Evolutionary conservation across 257 asterid genomes (phyloP), one percentile per base, ranked within the genome.

Genomic region (Salvia rosmarinus): DNA sequence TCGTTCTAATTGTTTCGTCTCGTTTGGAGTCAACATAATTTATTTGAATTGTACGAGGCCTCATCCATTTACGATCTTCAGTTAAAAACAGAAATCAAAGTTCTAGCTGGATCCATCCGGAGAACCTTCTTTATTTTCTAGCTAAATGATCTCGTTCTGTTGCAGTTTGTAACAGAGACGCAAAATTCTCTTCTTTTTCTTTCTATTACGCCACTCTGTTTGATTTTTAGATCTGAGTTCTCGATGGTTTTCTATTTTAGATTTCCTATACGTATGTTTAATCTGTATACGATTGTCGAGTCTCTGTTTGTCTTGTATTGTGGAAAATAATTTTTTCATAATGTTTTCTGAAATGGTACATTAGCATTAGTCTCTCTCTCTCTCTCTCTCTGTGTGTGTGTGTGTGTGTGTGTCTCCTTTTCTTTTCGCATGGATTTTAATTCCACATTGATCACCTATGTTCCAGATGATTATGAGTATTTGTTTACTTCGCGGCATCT

Each of bases 211-310:
- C 12, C 23, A 11, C 14, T n/a, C 16, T 23, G n/a, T 63, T 54
- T 64, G 19, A 30, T 19, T 64, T 51, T 37, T 65, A 39, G 80
- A 69, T 82, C 79, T 58, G 59, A 57, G 12, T 70, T 77, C 57
- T 40, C 58, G 54, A 14, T 56, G 14, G 6, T 39, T 34, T 51
- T 50, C 19, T 44, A 17, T 59, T 4, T 23, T 39, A 17, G 19
- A 12, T 57, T 57, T 61, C 25, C 17, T 10, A 14, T 16, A 5
- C 23, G n/a, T 35, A 55, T 21, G 40, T 30, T 25, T 62, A n/a
- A 57, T 19, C 6, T 16, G 56, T 49, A 34, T 16, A 55, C 28
- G 35, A n/a, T 58, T 30, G 35, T 56, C 1, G 40, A 28, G 19
- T 28, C 39, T 56, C 9, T 32, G 23, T 16, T 17, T 37, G 14